Base-by-base conservation (phyloP, 345 rosid species). In the Isatis tinctoria region DNA sequence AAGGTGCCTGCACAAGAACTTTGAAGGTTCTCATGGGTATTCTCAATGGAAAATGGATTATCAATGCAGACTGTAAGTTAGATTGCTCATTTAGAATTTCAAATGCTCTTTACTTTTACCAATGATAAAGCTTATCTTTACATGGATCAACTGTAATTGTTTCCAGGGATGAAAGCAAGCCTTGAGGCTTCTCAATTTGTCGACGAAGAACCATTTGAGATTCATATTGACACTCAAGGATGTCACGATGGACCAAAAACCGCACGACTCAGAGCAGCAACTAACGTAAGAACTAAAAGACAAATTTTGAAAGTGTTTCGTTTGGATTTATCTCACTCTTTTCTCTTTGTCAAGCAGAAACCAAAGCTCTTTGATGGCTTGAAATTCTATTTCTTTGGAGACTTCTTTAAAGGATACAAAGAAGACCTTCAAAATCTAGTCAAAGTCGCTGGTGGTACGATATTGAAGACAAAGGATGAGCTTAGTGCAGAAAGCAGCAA, bases 21-120 rank as follows among this genome's bases (percentile, higher is more conserved):
- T 58, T 87, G 16, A 91, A 93, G 77, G 91, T 91, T 83, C 94
- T 93, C 49, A 87, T 89, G 94, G 92, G 96, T 67, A 89, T 88
- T 74, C 79, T 87, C 36, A 81, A 82, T 56, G 98, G 94, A 60
- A 87, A 76, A 78, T 93, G 98, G 97, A 86, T 91, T 69, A 83
- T 93, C 39, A 83, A 85, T 45, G 74, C 85, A 33, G 82, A 88
- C 27, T 93, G 98, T 93, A 74, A 88, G 96, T 80, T 77, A 40
- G 16, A 16, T 56, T 30, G 1, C 18, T 9, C 12, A 48, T 5
- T 66, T 73, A 26, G 4, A 10, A 48, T 3, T 35, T 41, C 9
- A 30, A 68, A 40, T 40, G 22, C 16, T 41, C 59, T 43, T 28
- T 61, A 17, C 33, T 56, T n/a, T 32, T 17, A 14, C 53, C 20